A percentile compares a stretch with the other conserved stretches of the same genome.
phyloP scores from a whole-genome alignment of 208 protist species.

The Lotmaria passim region DNA sequence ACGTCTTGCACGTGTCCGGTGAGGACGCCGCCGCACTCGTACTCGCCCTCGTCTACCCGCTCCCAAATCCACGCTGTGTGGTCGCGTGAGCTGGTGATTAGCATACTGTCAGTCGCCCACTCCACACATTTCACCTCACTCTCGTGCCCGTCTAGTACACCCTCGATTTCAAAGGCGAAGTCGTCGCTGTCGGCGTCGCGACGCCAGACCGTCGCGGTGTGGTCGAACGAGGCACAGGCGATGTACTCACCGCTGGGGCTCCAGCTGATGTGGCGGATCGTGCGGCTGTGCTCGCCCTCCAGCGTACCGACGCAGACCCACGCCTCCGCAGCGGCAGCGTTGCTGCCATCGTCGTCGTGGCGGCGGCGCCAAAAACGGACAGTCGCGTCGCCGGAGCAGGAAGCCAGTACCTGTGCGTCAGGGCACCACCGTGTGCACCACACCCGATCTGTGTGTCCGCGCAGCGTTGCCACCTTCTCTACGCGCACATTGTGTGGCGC shows the following conservation, averaged over 20 bases:
- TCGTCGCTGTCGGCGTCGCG: constrained; percentile 29
- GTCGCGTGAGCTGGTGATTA: constrained; percentile 90
- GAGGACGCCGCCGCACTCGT: constrained; percentile 90
- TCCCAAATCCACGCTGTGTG: constrained; percentile 94
- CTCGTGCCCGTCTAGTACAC: constrained; percentile 90
- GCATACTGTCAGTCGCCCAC: constrained; percentile 78
- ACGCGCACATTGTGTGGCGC: constrained; percentile 26
- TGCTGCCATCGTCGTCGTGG: neutral
- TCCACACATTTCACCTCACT: constrained; percentile 92
- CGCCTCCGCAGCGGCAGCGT: neutral
- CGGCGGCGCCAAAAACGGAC: constrained; percentile 68
- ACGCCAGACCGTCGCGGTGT: constrained; percentile 80
- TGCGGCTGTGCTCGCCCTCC: constrained; percentile 77
- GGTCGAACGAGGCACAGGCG: constrained; percentile 84
- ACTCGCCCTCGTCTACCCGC: constrained; percentile 81
- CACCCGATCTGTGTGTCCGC: constrained; percentile 76
- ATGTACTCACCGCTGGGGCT: constrained; percentile 81
- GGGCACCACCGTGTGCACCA: constrained; percentile 90
- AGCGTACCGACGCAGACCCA: constrained; percentile 69
- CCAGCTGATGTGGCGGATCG: constrained; percentile 85
- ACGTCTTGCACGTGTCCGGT: constrained; percentile 92
- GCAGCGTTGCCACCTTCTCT: constrained; percentile 48
- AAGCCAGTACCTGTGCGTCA: constrained; percentile 67
- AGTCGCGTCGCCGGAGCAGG: constrained; percentile 71
- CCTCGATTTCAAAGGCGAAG: constrained; percentile 76